Conservation (phyloP, 2,329 filamentous ascomycete species). For the Penicillium sp. region DNA sequence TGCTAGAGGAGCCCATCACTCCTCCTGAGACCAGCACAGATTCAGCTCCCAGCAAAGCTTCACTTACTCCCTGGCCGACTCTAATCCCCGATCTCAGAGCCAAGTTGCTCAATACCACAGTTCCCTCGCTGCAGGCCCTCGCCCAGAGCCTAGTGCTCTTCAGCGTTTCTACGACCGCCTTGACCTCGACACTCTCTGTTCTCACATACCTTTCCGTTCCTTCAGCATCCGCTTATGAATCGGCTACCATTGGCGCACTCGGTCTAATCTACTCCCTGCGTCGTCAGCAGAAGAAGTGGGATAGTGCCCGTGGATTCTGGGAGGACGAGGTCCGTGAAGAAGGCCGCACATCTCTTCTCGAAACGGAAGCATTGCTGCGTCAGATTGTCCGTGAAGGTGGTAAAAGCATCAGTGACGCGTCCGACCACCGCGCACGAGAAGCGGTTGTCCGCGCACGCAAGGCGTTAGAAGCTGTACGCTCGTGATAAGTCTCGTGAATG, state of each 20-base stretch:
- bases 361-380: constrained; percentile 52
- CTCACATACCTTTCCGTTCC: constrained; percentile 56
- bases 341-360: constrained; percentile 54
- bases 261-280: constrained; percentile 58
- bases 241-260: constrained; percentile 58
- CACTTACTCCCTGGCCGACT: constrained; percentile 61
- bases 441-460: constrained; percentile 48
- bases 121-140: constrained; percentile 69
- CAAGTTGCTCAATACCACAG: constrained; percentile 63
- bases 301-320: constrained; percentile 52
- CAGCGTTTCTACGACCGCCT: constrained; percentile 68
- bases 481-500: constrained; percentile 7
- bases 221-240: constrained; percentile 55
- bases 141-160: constrained; percentile 74
- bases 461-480: constrained; percentile 42
- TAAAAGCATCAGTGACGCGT: constrained; percentile 31
- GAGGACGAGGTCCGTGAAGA: constrained; percentile 55
- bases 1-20: constrained; percentile 35
- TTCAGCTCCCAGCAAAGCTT: constrained; percentile 5
- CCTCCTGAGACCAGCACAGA: constrained; percentile 9
- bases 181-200: constrained; percentile 56
- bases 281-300: constrained; percentile 60
- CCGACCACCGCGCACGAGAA: constrained; percentile 43
- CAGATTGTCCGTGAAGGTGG: constrained; percentile 47
- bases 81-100: constrained; percentile 71